Conservation (phyloP, 2,329 filamentous ascomycete genomes). For the Neurospora sp. region DNA sequence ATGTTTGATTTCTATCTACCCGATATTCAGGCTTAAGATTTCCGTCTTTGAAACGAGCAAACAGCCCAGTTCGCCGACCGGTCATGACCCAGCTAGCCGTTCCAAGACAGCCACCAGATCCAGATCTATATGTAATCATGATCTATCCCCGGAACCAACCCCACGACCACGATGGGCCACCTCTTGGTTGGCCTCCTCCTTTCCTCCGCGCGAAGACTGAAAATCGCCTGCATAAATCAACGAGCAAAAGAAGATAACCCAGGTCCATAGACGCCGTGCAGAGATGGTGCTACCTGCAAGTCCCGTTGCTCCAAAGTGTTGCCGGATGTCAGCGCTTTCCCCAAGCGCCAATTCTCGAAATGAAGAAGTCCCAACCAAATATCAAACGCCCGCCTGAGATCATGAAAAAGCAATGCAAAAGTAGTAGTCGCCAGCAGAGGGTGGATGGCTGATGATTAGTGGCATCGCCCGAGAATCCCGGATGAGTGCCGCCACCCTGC, state of each 20-base stretch:
- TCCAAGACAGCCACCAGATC: background rate
- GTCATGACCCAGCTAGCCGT: background rate
- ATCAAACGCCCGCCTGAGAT: background rate
- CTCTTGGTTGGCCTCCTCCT: background rate
- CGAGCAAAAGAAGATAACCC: background rate
- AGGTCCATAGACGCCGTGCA: conserved; percentile 3
- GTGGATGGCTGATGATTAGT: background rate
- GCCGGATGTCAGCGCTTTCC: background rate
- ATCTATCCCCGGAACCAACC: background rate
- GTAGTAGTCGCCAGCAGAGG: background rate
- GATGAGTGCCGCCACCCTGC: background rate
- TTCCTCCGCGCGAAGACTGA: background rate
- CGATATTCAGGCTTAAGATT: background rate
- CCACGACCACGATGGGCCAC: background rate
- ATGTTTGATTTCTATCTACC: background rate
- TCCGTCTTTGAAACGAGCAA: background rate
- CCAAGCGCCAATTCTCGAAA: background rate
- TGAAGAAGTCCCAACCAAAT: background rate
- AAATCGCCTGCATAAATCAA: background rate
- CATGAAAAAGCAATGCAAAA: background rate
- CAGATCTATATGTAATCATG: background rate
- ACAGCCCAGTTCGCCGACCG: background rate
- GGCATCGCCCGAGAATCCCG: background rate
- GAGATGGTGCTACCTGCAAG: background rate
- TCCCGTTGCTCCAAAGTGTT: background rate